These are phyloP conservation scores for Boletus subparvulus DNA, from an alignment of 768 basidiomycete genomes.

Conservation along the genomic window DNA sequence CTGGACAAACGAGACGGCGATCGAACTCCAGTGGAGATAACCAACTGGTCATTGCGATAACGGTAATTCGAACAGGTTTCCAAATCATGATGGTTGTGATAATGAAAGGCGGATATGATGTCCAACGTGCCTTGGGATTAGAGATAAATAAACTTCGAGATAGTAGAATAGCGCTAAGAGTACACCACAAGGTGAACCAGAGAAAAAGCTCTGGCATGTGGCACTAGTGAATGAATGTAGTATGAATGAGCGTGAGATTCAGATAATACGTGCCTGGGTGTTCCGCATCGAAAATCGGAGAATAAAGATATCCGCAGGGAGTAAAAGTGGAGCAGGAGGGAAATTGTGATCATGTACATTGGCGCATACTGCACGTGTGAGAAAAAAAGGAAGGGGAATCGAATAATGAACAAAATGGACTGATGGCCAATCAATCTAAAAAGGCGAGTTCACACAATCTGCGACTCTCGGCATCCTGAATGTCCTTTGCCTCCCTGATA, in stretches of 20 bases:
- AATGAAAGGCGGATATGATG: not conserved
- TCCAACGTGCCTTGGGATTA: not conserved
- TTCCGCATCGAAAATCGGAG: slow-evolving; percentile 2
- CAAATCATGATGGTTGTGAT: not conserved
- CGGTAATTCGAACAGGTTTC: not conserved
- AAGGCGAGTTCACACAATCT: slow-evolving; percentile 74
- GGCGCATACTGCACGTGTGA: slow-evolving; percentile 1
- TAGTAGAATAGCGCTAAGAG: not conserved
- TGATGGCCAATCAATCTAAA: slow-evolving; percentile 35
- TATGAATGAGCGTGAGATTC: slow-evolving; percentile 13
- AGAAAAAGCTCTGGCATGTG: not conserved
- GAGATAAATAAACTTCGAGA: not conserved
- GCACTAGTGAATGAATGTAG: slow-evolving; percentile 5
- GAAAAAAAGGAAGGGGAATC: not conserved
- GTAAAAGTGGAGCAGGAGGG: not conserved
- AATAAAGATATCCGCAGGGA: slow-evolving; percentile 5
- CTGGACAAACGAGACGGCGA: not conserved
- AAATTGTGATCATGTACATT: slow-evolving; percentile 2
- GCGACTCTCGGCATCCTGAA: slow-evolving; percentile 68
- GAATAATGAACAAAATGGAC: not conserved
- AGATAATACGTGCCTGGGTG: not conserved
- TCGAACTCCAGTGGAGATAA: not conserved
- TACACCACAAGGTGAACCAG: slow-evolving; percentile 3
- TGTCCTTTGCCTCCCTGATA: slow-evolving; percentile 47
- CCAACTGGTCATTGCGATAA: not conserved